phyloP scores from a whole-genome alignment of 352 stramenopile species.

The Phytophthora vignae region DNA sequence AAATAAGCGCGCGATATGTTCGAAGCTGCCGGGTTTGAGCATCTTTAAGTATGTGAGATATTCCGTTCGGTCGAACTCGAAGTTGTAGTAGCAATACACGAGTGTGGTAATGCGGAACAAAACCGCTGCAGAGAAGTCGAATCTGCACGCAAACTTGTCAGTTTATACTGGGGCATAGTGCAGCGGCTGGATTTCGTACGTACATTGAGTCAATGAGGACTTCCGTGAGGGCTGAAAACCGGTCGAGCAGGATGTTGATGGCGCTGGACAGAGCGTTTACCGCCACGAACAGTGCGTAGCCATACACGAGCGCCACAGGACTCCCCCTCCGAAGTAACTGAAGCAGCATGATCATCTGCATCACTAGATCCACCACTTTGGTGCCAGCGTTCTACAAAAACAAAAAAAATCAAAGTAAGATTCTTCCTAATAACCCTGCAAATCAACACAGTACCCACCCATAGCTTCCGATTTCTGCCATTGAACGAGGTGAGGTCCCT shows the following conservation, averaged over 20 bases:
- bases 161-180: background rate
- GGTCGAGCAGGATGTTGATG: constrained; percentile 19
- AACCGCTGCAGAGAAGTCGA: constrained; percentile 40
- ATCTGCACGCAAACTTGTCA: constrained; percentile 9
- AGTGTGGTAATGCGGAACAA: constrained; percentile 35
- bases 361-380: constrained; percentile 25
- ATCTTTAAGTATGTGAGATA: constrained; percentile 26
- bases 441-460: constrained; percentile 16
- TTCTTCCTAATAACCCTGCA: background rate
- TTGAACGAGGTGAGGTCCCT: constrained; percentile 29
- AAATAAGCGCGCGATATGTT: constrained; percentile 24
- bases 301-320: constrained; percentile 11
- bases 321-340: constrained; percentile 22
- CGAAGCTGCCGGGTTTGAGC: constrained; percentile 30
- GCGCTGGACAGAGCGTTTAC: constrained; percentile 29
- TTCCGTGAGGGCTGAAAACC: constrained; percentile 27
- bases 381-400: constrained; percentile 21
- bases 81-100: constrained; percentile 26
- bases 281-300: constrained; percentile 22
- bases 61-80: constrained; percentile 35
- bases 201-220: constrained; percentile 38
- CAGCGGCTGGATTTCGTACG: background rate
- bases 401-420: background rate
- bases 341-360: constrained; percentile 26
- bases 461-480: constrained; percentile 29